These are phyloP conservation scores for Claviceps purpurea DNA, from an alignment of 2,329 filamentous ascomycete species.

Conservation along the genomic window DNA sequence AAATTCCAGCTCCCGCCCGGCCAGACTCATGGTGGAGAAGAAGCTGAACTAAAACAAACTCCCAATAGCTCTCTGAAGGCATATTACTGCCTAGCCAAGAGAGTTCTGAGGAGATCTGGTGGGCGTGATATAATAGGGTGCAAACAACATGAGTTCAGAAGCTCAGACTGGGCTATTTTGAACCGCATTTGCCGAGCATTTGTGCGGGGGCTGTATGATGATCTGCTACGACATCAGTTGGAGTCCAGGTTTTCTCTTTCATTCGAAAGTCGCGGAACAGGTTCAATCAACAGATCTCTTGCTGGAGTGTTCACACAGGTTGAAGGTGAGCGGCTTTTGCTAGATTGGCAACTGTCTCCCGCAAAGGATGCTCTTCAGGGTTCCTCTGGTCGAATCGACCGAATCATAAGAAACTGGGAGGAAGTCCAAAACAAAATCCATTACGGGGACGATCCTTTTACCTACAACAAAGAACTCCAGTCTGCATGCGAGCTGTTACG, in stretches of 20 bases:
- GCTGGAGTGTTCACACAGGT: slow-evolving; percentile 38
- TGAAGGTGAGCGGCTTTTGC: slow-evolving; percentile 42
- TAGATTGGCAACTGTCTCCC: slow-evolving; percentile 20
- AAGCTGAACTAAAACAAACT: slow-evolving; percentile 27
- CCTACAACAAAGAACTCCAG: slow-evolving; percentile 41
- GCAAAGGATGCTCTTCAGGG: slow-evolving; percentile 9
- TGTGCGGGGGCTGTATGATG: slow-evolving; percentile 37
- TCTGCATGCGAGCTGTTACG: slow-evolving; percentile 33
- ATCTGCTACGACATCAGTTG: slow-evolving; percentile 30
- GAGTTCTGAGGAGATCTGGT: slow-evolving; percentile 32
- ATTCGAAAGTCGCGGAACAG: slow-evolving; percentile 15
- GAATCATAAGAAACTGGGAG: slow-evolving; percentile 31
- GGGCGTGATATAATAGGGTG: slow-evolving; percentile 37
- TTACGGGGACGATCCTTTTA: slow-evolving; percentile 32
- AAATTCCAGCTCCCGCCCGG: slow-evolving; percentile 1
- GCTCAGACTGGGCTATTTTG: slow-evolving; percentile 33
- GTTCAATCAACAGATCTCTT: slow-evolving; percentile 31
- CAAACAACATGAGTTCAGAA: slow-evolving; percentile 28
- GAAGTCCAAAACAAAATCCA: slow-evolving; percentile 24
- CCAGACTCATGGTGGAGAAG: slow-evolving; percentile 8
- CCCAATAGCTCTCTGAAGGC: slow-evolving; percentile 26
- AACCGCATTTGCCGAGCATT: slow-evolving; percentile 40
- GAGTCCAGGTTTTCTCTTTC: slow-evolving; percentile 33
- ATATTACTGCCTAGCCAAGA: slow-evolving; percentile 37
- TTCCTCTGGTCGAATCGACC: slow-evolving; percentile 17